Base-by-base conservation (phyloP, 331 rosid species). In the Phaseolus coccineus region DNA sequence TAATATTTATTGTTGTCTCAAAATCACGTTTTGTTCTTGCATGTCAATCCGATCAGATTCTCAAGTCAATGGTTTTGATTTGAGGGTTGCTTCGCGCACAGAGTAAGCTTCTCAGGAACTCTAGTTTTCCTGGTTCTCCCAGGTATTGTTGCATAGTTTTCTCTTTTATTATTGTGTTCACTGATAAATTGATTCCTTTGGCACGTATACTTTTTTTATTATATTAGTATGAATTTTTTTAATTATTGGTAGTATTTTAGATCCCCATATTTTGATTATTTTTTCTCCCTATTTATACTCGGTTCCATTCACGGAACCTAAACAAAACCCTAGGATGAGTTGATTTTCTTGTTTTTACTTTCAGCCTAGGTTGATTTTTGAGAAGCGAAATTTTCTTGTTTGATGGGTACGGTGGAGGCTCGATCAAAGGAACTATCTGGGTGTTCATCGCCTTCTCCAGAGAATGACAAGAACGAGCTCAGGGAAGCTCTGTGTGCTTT, bases 361-460 rank as follows among this genome's bases (percentile, higher is more conserved):
- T 55, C 80, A 13, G 64, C 12, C 8, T 57, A 55, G 78, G 76
- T 77, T 82, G 81, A 78, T 81, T 81, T 83, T 44, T 19, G 77
- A 11, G 63, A 30, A 65, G 24, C 62, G 3, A 13, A 22, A 3
- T 4, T 1, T 27, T 50, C 19, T 30, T 57, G 31, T 78, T 71
- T 55, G 46, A 88, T 89, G 97, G 92, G 86, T 37, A 84, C 78
- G 16, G 87, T 89, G 31, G 88, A 82, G 83, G 83, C 88, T 27
- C 85, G 85, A 81, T 77, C 90, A 37, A 86, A 82, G 72, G 73
- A 81, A 84, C 81, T 81, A 66, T 72, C 76, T 51, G 78, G 77
- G 78, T 28, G 74, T 48, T 87, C 85, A 39, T 66, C 76, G 55
- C 82, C 78, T 59, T 79, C 46, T 27, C 66, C 87, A 57, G 88